Evolutionary conservation across 2,329 filamentous ascomycete species (phyloP).

Genomic region (Fusarium protoensiforme): DNA sequence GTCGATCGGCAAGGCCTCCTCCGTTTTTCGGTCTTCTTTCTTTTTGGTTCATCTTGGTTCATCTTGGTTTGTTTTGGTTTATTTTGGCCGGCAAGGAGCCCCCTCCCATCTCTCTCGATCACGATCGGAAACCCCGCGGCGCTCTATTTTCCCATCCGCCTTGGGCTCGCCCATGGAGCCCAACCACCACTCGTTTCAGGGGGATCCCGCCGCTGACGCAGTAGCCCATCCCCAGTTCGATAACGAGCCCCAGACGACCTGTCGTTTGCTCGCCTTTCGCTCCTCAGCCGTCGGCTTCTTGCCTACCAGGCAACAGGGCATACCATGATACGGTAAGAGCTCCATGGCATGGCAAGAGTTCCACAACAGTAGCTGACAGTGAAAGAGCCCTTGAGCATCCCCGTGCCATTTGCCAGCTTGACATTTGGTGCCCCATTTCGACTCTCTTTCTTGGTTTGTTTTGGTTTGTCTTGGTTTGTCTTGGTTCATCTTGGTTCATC

Average conservation of each 20-base stretch:
- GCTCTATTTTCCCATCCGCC: neutral
- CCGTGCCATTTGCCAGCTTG: neutral
- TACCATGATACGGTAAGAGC: neutral
- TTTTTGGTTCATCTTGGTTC: neutral
- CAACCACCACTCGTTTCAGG: neutral
- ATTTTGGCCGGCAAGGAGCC: neutral
- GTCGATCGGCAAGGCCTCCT: neutral
- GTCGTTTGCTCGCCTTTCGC: neutral
- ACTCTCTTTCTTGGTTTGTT: neutral
- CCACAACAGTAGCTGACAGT: neutral
- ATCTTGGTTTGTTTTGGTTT: neutral
- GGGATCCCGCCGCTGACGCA: neutral
- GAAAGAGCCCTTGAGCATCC: neutral
- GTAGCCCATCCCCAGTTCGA: neutral
- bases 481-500: neutral
- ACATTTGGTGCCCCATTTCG: neutral
- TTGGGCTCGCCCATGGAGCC: neutral
- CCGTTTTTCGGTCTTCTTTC: neutral
- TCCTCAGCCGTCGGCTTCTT: neutral
- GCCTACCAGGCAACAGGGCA: neutral
- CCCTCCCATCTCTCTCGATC: neutral
- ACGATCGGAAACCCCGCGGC: neutral
- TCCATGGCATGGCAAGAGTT: neutral
- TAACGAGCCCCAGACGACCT: neutral
- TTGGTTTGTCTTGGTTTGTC: neutral